Evolutionary conservation across 306 rosid species (phyloP).

Genomic region (Purshia tridentata): DNA sequence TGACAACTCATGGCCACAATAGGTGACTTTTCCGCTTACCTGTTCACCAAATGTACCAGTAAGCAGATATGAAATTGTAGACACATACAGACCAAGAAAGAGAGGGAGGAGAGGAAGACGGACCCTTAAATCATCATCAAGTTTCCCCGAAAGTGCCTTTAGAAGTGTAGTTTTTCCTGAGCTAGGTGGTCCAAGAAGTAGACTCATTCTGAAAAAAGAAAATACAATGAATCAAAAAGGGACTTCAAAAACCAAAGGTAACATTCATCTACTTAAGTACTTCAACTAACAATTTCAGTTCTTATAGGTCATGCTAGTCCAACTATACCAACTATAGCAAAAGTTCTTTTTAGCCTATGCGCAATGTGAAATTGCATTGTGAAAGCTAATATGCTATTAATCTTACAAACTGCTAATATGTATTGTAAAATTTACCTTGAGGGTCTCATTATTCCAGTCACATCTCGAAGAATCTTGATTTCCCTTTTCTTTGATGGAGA

Average conservation of each 20-base stretch:
- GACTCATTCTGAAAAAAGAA: conserved; percentile 47
- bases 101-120: conserved; percentile 7
- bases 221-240: background rate
- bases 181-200: conserved; percentile 70
- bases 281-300: too few species aligned
- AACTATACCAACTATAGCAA: background rate
- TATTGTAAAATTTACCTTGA: conserved; percentile 44
- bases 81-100: background rate
- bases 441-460: conserved; percentile 60
- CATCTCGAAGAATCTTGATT: conserved; percentile 57
- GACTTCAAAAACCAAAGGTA: background rate
- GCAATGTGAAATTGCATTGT: background rate
- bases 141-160: conserved; percentile 58
- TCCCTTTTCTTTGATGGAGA: conserved; percentile 59
- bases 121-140: conserved; percentile 55
- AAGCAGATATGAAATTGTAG: background rate
- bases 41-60: conserved; percentile 21
- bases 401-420: background rate
- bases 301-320: background rate
- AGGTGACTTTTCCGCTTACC: conserved; percentile 66
- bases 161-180: conserved; percentile 69
- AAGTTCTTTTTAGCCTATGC: background rate
- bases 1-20: conserved; percentile 67
- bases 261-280: too few species aligned
- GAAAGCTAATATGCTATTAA: background rate